Percentiles rank a stretch among this genome's conserved stretches.
phyloP scores from a whole-genome alignment of 441 rosid species.

The Geranium incanum region DNA sequence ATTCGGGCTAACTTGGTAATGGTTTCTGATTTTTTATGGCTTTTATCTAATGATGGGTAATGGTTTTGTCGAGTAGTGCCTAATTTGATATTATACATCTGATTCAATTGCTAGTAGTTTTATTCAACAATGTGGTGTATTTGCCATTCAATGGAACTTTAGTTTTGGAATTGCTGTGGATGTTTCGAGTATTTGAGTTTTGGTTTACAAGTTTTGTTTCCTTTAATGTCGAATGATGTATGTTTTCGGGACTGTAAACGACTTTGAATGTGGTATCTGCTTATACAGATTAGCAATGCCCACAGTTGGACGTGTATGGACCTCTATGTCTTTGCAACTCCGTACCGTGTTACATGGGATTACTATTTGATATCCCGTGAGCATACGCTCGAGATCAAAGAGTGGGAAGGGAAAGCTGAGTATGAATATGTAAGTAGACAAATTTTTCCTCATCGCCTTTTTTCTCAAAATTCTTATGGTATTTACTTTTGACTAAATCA shows the following conservation, averaged over 20 bases:
- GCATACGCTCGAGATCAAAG: conserved; percentile 64
- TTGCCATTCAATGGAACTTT: no score
- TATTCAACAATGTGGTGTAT: neutral
- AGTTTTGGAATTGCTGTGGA: no score
- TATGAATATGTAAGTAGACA: conserved; percentile 64
- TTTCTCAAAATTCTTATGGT: neutral
- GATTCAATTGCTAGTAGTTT: neutral
- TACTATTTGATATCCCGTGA: conserved; percentile 76
- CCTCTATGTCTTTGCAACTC: conserved; percentile 87
- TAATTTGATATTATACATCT: neutral
- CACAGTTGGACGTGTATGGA: conserved; percentile 99
- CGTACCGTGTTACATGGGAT: conserved; percentile 94
- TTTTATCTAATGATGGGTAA: neutral
- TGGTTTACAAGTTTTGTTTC: neutral
- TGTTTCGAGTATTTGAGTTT: neutral
- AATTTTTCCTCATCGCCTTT: neutral
- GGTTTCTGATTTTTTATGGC: neutral
- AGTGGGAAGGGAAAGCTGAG: conserved; percentile 89
- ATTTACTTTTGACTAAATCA: conserved; percentile 23
- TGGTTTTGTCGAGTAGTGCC: neutral
- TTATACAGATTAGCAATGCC: conserved; percentile 59
- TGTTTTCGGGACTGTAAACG: neutral
- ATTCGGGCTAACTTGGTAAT: neutral
- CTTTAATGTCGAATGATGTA: neutral
- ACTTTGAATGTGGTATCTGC: conserved; percentile 11